Conservation (phyloP, 2,329 filamentous ascomycete genomes). For the Apiospora pterosperma region DNA sequence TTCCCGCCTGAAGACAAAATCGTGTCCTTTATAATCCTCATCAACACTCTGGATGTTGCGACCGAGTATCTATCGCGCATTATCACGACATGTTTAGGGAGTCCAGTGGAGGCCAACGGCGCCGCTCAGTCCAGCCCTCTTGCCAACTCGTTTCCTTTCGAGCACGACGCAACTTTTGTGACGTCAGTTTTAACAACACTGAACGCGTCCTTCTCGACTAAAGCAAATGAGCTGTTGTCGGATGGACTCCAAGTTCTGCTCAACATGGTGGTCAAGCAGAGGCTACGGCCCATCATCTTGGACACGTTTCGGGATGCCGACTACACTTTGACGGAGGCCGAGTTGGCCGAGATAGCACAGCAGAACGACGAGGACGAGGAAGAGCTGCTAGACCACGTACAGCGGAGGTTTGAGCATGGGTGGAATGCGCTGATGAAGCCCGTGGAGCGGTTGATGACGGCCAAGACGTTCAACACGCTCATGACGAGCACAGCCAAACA, state of each 20-base stretch:
- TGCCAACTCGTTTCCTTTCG: conserved; percentile 73
- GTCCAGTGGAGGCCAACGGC: conserved; percentile 32
- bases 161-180: conserved; percentile 69
- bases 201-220: conserved; percentile 68
- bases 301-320: conserved; percentile 92
- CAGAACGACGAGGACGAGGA: conserved; percentile 53
- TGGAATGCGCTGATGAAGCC: conserved; percentile 87
- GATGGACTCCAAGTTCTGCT: conserved; percentile 86
- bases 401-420: conserved; percentile 74
- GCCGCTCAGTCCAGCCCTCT: conserved; percentile 42
- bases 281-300: conserved; percentile 77
- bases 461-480: conserved; percentile 71
- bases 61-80: conserved; percentile 90
- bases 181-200: conserved; percentile 65
- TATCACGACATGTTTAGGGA: conserved; percentile 62
- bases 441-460: conserved; percentile 78
- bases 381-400: conserved; percentile 63
- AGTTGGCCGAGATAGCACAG: conserved; percentile 52
- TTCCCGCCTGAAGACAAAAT: conserved; percentile 86
- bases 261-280: conserved; percentile 79
- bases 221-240: conserved; percentile 75
- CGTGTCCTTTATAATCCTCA: conserved; percentile 83
- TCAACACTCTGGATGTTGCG: conserved; percentile 92
- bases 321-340: conserved; percentile 68
- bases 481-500: conserved; percentile 71